These are phyloP conservation scores for Antonospora locustae DNA, from an alignment of 371 early-diverging fungal species.

Conservation along the genomic window DNA sequence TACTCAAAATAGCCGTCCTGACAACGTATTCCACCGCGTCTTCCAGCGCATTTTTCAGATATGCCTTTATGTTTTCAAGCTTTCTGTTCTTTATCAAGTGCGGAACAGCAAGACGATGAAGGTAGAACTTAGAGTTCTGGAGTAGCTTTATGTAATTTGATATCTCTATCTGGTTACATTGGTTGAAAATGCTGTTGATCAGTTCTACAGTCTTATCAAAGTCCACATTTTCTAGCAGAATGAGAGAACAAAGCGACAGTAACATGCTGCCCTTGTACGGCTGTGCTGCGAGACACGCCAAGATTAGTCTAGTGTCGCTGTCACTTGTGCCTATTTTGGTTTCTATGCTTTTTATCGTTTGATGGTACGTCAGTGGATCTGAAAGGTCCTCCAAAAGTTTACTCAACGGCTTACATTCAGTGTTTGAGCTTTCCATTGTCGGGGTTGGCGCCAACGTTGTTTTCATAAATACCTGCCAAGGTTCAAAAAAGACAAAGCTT, in stretches of 20 bases:
- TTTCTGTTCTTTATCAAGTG: background rate
- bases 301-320: no score
- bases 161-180: background rate
- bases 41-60: conserved; percentile 6
- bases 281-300: background rate
- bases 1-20: background rate
- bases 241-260: conserved; percentile 9
- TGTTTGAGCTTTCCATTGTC: conserved; percentile 3
- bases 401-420: no score
- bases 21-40: conserved; percentile 10
- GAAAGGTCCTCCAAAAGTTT: no score
- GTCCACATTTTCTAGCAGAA: conserved; percentile 15
- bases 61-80: conserved; percentile 1
- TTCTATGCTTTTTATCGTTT: no score
- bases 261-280: background rate
- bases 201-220: conserved; percentile 1
- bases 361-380: no score
- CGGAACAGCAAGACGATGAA: conserved; percentile 18
- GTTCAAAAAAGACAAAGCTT: background rate
- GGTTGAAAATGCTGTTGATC: conserved; percentile 4
- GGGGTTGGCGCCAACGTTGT: conserved; percentile 12
- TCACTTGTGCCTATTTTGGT: no score
- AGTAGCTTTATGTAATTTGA: conserved; percentile 1
- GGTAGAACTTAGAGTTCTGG: conserved; percentile 11
- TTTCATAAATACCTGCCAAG: background rate